Conservation (phyloP, 345 rosid species). For the Toxicodendron radicans region DNA sequence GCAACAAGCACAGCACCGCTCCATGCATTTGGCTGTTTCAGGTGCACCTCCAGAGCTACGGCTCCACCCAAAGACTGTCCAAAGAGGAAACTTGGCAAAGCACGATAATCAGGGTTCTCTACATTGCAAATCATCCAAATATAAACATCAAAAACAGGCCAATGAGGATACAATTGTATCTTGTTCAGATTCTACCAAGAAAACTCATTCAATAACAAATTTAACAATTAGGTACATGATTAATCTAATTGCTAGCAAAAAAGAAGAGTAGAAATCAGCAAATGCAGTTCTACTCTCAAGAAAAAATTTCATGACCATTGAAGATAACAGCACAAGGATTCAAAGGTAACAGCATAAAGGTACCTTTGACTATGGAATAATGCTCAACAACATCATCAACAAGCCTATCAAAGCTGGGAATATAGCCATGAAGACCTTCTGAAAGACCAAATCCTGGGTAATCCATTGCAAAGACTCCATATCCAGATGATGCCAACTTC, state of each 20-base stretch:
- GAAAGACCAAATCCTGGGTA: slow-evolving; percentile 96
- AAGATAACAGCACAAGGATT: slow-evolving; percentile 11
- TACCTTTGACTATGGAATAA: slow-evolving; percentile 82
- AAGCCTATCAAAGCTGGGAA: slow-evolving; percentile 71
- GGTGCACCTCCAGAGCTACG: slow-evolving; percentile 79
- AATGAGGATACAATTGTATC: slow-evolving; percentile 4
- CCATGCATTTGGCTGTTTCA: slow-evolving; percentile 86
- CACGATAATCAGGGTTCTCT: slow-evolving; percentile 56
- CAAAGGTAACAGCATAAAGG: neutral
- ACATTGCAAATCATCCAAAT: slow-evolving; percentile 29
- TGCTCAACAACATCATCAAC: slow-evolving; percentile 87
- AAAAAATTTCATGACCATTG: neutral
- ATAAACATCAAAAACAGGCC: slow-evolving; percentile 12
- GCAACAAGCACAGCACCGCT: slow-evolving; percentile 88
- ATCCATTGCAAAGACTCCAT: slow-evolving; percentile 91
- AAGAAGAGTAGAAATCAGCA: neutral
- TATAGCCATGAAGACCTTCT: slow-evolving; percentile 85
- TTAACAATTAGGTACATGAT: neutral
- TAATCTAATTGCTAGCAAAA: neutral
- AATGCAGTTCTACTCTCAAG: neutral
- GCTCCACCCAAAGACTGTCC: slow-evolving; percentile 99
- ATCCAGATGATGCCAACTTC: slow-evolving; percentile 81
- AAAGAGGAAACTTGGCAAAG: slow-evolving; percentile 79
- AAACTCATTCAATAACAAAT: neutral
- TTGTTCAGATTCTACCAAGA: neutral